Evolutionary conservation across 1,284 basidiomycete genomes (phyloP).

Genomic region (Malassezia furfur): DNA sequence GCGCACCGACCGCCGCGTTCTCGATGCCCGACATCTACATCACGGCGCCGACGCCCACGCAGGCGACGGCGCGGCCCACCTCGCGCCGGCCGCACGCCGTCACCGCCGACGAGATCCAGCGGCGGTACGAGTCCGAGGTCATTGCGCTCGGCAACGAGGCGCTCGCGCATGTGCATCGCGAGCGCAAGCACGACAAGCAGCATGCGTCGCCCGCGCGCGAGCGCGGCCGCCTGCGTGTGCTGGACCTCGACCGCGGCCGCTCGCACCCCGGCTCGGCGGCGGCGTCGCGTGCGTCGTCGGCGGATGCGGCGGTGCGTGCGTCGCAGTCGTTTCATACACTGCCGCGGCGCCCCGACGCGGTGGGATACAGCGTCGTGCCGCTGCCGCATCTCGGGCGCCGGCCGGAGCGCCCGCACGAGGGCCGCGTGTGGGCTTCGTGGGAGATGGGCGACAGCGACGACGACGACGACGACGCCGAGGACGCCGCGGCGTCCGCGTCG

Average conservation of each 20-base stretch:
- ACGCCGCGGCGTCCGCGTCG: conserved; percentile 5
- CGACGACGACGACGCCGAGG: conserved; percentile 18
- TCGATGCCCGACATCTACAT: too few species aligned
- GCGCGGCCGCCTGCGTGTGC: background rate
- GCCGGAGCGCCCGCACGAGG: conserved; percentile 38
- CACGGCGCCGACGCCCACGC: too few species aligned
- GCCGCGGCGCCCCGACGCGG: conserved; percentile 40
- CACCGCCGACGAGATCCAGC: conserved; percentile 33
- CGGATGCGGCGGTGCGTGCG: background rate
- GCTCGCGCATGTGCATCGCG: conserved; percentile 28
- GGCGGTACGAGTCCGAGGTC: conserved; percentile 42
- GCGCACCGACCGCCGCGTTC: too few species aligned
- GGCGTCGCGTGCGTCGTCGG: background rate
- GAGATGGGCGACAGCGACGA: conserved; percentile 23
- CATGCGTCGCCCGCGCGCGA: background rate
- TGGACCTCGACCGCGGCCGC: background rate
- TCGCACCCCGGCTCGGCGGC: background rate
- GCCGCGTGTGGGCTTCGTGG: conserved; percentile 35
- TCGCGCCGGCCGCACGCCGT: conserved; percentile 8
- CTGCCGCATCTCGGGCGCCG: conserved; percentile 40
- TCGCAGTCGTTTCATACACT: conserved; percentile 12
- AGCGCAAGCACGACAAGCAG: background rate
- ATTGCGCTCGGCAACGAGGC: conserved; percentile 39
- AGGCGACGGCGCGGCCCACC: conserved; percentile 6
- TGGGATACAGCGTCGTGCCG: conserved; percentile 37